Base-by-base conservation (phyloP, 1,284 basidiomycete genomes). In the Xerocomus amazonicus region DNA sequence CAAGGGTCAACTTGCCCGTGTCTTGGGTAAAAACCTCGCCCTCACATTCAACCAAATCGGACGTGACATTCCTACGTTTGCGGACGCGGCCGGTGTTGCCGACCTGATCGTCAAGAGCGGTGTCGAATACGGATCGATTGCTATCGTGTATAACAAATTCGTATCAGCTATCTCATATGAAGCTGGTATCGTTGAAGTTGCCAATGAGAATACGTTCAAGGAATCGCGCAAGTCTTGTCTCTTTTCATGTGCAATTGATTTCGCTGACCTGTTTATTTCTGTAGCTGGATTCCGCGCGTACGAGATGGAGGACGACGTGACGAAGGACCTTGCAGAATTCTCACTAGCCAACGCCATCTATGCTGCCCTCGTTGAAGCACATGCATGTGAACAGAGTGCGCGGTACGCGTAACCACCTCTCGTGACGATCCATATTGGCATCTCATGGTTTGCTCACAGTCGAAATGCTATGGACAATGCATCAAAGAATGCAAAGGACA, bases 401-500 rank as follows among this genome's bases (percentile, higher is more conserved):
- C 86, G 88, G 87, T 89, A 70, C 27, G 77, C 48, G 23, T 12
- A 41, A 26, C 65, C 19, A 6, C 48, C 17, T 32, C 9, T 0
- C 10, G 23, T 28, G 35, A 16, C 23, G 13, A 39, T 40, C 63
- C 45, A 63, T 58, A 45, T 29, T 32, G 12, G 40, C 35, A 9
- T 54, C 52, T 44, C 31, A 52, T 41, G 19, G 44, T 23, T 6
- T 34, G 14, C 34, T 38, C 9, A 56, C 48, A 81, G 93, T 73
- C 90, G 96, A 61, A 98, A 97, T 64, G 96, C 97, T 67, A 99
- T 99, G 96, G 96, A 99, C 84, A 99, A 96, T 68, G 97, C 96
- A 46, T 96, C 95, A 59, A 99, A 95, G 87, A 99, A 99, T 74
- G 97, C 96, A 51, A 79, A 76, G 46, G 92, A 94, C 71, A 95